Base-by-base conservation (phyloP, 176 grass and related monocot genomes). In the Cymbopogon citratus region DNA sequence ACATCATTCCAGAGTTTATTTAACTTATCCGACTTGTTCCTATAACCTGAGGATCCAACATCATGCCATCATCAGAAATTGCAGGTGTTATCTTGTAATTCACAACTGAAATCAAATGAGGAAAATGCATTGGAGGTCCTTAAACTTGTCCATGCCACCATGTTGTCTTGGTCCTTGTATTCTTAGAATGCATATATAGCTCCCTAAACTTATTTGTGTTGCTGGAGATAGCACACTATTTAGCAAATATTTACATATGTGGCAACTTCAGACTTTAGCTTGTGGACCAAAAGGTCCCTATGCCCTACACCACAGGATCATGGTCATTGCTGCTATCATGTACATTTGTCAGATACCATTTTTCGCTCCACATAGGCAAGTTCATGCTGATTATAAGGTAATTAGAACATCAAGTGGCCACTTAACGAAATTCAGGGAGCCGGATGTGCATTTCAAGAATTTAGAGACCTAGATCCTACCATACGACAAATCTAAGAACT, bases 1-100 rank as follows among this genome's bases (percentile, higher is more conserved):
- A 95, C 65, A 88, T 98, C 90, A 84, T 86, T 45, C 95, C 95
- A 98, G 81, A 84, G 70, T 16, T 57, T 77, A 43, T 27, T 89
- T 34, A 38, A n/a, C 36, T 86, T 90, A 57, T 81, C 73, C n/a
- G 9, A 0, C 24, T 89, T 98, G 71, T 19, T 57, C 63, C 27
- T 77, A 56, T 59, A 86, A 26, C 52, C 86, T 86, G 83, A 71
- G 3, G n/a, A 79, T 56, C 41, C 35, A 79, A 84, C 13, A 81
- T 45, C 44, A 54, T 23, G 1, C n/a, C 27, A 26, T 71, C 19
- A 87, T n/a, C 5, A 77, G 41, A 66, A 59, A 64, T 6, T 62
- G 21, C 14, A 68, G 38, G 24, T 27, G 25, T 76, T 43, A 73
- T 27, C 1, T n/a, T n/a, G 9, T 25, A 38, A 1, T 56, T 52